Evolutionary conservation across 2,329 filamentous ascomycete species (phyloP), one percentile per base, ranked within the genome.

Genomic region (Colletotrichum coccodes): DNA sequence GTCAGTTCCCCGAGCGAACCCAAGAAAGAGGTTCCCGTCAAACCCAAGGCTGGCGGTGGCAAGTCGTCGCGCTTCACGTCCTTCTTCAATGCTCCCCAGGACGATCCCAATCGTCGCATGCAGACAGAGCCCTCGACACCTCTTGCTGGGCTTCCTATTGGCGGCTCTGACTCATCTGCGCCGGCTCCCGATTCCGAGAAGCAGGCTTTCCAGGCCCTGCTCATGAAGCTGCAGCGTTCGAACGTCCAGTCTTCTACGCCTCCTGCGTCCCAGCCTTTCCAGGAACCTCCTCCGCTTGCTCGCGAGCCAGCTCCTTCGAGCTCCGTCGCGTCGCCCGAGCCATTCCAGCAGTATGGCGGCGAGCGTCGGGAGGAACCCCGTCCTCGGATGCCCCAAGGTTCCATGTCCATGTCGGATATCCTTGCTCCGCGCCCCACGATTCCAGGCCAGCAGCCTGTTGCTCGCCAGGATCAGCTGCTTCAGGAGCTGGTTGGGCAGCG

Each of bases 1-100:
- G 86, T 86, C 8, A 83, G 88, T 54, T 88, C 85, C 75, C 81
- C 86, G 52, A 83, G 86, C 63, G 82, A 87, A 56, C 66, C 65
- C 12, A 70, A 85, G 82, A 76, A 74, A 42, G 80, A 82, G 54
- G 81, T 76, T n/a, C 71, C 78, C 50, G 88, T 86, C 75, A 79
- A 85, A n/a, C 50, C 52, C 14, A 93, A 92, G 77, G 78, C 86
- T 1, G 81, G 80, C 4, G 81, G 80, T 3, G 80, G 76, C 30
- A 95, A 95, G 76, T 89, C 92, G 6, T 98, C 95, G 14, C 88
- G 94, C 62, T 98, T 98, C 77, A 94, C 94, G 58, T 94, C 92
- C 3, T 92, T 98, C 74, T 94, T 95, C 77, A 86, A 85, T 44
- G 82, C 88, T 53, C 85, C 82, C 9, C 75, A 83, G n/a, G 85